A percentile compares a stretch with the other conserved stretches of the same genome.
These are phyloP conservation scores for Xanthoconium stramineum DNA, from an alignment of 768 basidiomycete species.

Conservation along the genomic window DNA sequence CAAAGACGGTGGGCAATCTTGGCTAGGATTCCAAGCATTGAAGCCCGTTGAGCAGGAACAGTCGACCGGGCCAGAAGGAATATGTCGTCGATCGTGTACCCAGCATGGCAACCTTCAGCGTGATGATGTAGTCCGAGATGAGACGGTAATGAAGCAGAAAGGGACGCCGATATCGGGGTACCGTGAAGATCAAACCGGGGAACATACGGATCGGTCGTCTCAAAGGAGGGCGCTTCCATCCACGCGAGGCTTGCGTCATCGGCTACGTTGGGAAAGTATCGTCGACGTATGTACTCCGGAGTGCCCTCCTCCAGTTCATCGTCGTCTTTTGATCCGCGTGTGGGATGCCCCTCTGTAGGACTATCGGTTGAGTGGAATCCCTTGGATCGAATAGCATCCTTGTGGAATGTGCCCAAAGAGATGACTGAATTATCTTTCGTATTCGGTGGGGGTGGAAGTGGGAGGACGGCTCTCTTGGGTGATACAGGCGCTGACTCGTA, in stretches of 20 bases:
- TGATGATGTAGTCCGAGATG: slow-evolving; percentile 92
- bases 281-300: slow-evolving; percentile 77
- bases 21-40: slow-evolving; percentile 72
- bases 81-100: slow-evolving; percentile 86
- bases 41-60: slow-evolving; percentile 77
- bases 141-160: slow-evolving; percentile 64
- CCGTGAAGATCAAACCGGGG: slow-evolving; percentile 78
- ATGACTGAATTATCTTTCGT: slow-evolving; percentile 27
- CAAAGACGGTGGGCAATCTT: slow-evolving; percentile 46
- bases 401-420: slow-evolving; percentile 40
- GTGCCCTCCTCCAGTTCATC: slow-evolving; percentile 61
- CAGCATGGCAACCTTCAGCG: slow-evolving; percentile 70
- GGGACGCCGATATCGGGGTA: slow-evolving; percentile 52
- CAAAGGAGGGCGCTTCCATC: slow-evolving; percentile 45
- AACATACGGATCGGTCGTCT: slow-evolving; percentile 25
- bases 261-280: slow-evolving; percentile 73
- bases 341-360: not conserved
- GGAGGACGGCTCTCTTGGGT: slow-evolving; percentile 54
- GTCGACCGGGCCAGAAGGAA: slow-evolving; percentile 77
- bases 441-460: slow-evolving; percentile 46
- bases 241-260: slow-evolving; percentile 78
- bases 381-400: slow-evolving; percentile 10
- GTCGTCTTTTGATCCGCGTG: not conserved
- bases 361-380: slow-evolving; percentile 2
- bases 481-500: slow-evolving; percentile 82